Evolutionary conservation across 1,284 basidiomycete genomes (phyloP).

Genomic region (Tilletia walkeri): DNA sequence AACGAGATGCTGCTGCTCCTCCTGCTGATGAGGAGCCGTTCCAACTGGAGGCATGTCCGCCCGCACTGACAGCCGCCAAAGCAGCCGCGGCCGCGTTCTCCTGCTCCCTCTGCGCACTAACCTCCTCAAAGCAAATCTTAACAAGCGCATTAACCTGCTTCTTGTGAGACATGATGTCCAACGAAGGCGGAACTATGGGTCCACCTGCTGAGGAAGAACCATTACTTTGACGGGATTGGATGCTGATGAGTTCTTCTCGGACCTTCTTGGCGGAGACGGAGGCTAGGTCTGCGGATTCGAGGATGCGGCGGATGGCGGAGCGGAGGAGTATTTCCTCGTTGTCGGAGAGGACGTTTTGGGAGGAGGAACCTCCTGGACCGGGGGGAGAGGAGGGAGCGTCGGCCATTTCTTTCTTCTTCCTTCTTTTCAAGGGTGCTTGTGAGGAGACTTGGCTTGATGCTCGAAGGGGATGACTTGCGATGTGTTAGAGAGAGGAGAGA

Average conservation of each 20-base stretch:
- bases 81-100: background rate
- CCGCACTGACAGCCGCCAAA: conserved; percentile 1
- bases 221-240: conserved; percentile 32
- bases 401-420: background rate
- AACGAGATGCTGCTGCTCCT: conserved; percentile 5
- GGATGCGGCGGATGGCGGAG: conserved; percentile 45
- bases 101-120: conserved; percentile 25
- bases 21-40: background rate
- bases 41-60: background rate
- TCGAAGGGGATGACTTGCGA: background rate
- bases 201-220: conserved; percentile 18
- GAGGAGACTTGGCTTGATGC: no score
- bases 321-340: conserved; percentile 27
- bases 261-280: conserved; percentile 48
- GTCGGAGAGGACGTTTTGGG: background rate
- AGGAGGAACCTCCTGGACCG: background rate
- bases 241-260: conserved; percentile 36
- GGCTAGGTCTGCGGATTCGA: conserved; percentile 45
- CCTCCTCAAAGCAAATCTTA: conserved; percentile 47
- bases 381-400: conserved; percentile 8
- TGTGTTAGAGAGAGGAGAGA: no score
- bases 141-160: conserved; percentile 46
- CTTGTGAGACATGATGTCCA: conserved; percentile 29
- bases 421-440: no score
- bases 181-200: conserved; percentile 1